Evolutionary conservation across 176 grass and related monocot species (phyloP).

Genomic region (Paspalum vaginatum): DNA sequence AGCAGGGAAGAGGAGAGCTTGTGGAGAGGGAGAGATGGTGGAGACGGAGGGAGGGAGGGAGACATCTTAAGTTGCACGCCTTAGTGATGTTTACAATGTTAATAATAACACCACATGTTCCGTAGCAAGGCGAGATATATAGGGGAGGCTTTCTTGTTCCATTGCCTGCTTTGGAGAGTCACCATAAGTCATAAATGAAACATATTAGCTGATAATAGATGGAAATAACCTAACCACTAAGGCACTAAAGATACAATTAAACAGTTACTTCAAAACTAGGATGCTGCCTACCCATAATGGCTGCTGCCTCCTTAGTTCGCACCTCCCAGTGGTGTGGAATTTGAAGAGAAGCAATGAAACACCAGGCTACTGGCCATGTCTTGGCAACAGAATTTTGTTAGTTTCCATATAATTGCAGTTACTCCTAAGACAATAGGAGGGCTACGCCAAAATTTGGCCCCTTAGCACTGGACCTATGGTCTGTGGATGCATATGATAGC

Average conservation of each 20-base stretch:
- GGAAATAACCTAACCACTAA: not conserved
- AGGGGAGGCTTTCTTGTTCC: not conserved
- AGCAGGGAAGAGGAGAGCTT: no score
- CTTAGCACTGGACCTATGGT: not conserved
- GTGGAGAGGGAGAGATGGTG: no score
- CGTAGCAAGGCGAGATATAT: no score
- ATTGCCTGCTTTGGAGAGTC: not conserved
- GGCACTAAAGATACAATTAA: not conserved
- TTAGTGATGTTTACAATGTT: no score
- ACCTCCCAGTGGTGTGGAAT: not conserved
- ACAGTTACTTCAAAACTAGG: not conserved
- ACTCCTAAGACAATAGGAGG: not conserved
- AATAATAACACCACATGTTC: no score
- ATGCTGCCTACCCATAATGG: not conserved
- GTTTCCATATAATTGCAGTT: not conserved
- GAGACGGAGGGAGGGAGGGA: no score
- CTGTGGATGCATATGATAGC: not conserved
- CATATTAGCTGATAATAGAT: no score
- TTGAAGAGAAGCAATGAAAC: conserved; percentile 19
- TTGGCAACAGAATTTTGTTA: not conserved
- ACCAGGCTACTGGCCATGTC: not conserved
- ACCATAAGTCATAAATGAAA: no score
- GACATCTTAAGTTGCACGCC: no score
- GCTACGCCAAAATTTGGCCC: not conserved
- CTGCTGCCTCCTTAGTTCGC: not conserved